Percentiles rank a stretch among this genome's conserved stretches.
Evolutionary conservation across 495 filamentous ascomycete species (phyloP).

Genomic region (Niebla homalea): DNA sequence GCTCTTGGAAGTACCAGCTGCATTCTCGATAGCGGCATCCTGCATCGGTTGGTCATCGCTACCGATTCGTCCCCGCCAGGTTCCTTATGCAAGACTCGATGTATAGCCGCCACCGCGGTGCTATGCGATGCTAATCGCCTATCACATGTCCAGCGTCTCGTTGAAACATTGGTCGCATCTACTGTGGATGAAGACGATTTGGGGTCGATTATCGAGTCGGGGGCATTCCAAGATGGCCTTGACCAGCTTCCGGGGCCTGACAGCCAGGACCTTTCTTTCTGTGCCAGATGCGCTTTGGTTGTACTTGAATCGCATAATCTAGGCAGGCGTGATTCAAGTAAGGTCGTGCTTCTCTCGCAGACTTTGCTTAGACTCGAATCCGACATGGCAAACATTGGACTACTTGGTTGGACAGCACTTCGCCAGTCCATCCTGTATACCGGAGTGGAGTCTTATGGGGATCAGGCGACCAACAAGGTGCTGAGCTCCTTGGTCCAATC

Average conservation of each 20-base stretch:
- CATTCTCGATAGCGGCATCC: slow-evolving; percentile 24
- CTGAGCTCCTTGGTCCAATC: not conserved
- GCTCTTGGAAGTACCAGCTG: slow-evolving; percentile 40
- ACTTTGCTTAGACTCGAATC: not conserved
- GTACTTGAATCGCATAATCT: not conserved
- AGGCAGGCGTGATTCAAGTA: not conserved
- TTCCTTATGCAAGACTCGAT: slow-evolving; percentile 61
- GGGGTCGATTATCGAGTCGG: not conserved
- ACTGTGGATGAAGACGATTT: not conserved
- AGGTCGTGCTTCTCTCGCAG: not conserved
- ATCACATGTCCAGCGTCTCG: slow-evolving; percentile 34
- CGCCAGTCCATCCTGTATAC: not conserved
- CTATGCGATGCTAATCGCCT: slow-evolving; percentile 33
- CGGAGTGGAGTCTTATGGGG: not conserved
- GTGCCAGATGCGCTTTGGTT: not conserved
- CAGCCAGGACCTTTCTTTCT: not conserved
- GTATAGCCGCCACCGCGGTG: slow-evolving; percentile 53
- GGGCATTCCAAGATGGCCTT: not conserved
- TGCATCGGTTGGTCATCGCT: slow-evolving; percentile 53
- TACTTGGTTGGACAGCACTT: slow-evolving; percentile 1
- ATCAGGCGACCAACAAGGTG: not conserved
- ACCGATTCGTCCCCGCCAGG: slow-evolving; percentile 63
- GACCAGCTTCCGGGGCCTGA: not conserved
- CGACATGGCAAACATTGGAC: not conserved
- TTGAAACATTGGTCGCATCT: slow-evolving; percentile 33